phyloP scores from a whole-genome alignment of 495 filamentous ascomycete genomes.

The Darksidea phi region DNA sequence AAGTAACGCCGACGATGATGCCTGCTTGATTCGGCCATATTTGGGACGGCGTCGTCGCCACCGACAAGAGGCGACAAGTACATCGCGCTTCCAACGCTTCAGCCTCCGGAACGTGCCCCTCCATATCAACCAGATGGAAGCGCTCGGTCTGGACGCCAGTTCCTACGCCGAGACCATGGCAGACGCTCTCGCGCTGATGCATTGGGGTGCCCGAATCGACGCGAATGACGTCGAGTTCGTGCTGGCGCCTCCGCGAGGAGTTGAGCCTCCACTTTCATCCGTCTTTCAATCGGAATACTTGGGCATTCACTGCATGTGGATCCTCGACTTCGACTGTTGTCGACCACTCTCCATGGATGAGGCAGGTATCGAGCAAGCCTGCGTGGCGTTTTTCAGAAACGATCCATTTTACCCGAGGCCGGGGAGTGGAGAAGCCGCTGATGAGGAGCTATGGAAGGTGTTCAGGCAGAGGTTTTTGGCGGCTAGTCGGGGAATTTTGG shows the following conservation, averaged over 20 bases:
- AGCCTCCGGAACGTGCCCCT: constrained; percentile 35
- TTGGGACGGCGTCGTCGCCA: constrained; percentile 28
- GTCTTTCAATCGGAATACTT: constrained; percentile 12
- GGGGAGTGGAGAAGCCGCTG: background rate
- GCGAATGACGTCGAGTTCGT: constrained; percentile 41
- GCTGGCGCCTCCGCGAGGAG: constrained; percentile 31
- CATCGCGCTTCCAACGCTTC: constrained; percentile 29
- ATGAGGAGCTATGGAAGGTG: constrained; percentile 23
- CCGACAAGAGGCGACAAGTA: background rate
- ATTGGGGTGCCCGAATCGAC: constrained; percentile 35
- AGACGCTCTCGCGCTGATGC: constrained; percentile 37
- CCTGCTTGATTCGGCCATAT: constrained; percentile 36
- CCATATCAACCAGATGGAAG: constrained; percentile 34
- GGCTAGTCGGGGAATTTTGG: constrained; percentile 8
- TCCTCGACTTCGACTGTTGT: constrained; percentile 40
- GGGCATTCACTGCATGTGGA: constrained; percentile 30
- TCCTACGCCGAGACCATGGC: constrained; percentile 32
- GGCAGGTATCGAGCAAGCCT: constrained; percentile 30
- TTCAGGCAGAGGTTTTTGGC: constrained; percentile 14
- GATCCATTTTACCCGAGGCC: constrained; percentile 38
- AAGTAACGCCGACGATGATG: constrained; percentile 21
- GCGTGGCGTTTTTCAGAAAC: constrained; percentile 34
- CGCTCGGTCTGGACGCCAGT: constrained; percentile 10
- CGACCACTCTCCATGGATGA: constrained; percentile 28
- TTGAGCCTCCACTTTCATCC: too few species aligned